Evolutionary conservation across 768 basidiomycete genomes (phyloP).

Genomic region (Tricholoma terreum): DNA sequence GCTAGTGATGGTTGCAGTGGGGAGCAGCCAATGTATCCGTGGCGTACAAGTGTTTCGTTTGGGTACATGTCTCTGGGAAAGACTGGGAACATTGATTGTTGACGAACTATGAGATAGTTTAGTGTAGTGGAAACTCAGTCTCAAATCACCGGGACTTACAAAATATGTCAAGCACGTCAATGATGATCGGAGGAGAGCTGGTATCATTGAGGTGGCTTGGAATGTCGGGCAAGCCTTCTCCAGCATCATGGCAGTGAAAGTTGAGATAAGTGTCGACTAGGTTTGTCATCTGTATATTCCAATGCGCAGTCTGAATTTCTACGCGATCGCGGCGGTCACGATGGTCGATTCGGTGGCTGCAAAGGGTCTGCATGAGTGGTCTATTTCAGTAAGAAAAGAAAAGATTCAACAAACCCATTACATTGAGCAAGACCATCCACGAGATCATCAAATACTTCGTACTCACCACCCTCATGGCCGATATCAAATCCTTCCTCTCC

Average conservation of each 20-base stretch:
- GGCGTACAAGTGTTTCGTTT: too few species aligned
- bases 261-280: conserved; percentile 9
- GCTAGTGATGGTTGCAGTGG: conserved; percentile 10
- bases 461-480: conserved; percentile 12
- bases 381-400: neutral
- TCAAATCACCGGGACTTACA: neutral
- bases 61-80: too few species aligned
- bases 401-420: neutral
- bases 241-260: neutral
- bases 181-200: neutral
- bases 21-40: too few species aligned
- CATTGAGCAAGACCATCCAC: conserved; percentile 3
- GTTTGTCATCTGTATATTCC: conserved; percentile 6
- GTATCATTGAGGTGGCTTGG: neutral
- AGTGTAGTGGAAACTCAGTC: neutral
- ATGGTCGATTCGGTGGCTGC: conserved; percentile 4
- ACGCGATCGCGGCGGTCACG: conserved; percentile 3
- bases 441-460: conserved; percentile 10
- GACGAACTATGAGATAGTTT: neutral
- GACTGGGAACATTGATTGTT: neutral
- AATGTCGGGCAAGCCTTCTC: neutral
- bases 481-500: conserved; percentile 9
- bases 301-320: conserved; percentile 6
- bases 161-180: neutral
- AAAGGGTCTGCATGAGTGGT: neutral